Evolutionary conservation across 2,329 filamentous ascomycete species (phyloP), one percentile per base, ranked within the genome.

Genomic region (Rhynchosporium secalis): DNA sequence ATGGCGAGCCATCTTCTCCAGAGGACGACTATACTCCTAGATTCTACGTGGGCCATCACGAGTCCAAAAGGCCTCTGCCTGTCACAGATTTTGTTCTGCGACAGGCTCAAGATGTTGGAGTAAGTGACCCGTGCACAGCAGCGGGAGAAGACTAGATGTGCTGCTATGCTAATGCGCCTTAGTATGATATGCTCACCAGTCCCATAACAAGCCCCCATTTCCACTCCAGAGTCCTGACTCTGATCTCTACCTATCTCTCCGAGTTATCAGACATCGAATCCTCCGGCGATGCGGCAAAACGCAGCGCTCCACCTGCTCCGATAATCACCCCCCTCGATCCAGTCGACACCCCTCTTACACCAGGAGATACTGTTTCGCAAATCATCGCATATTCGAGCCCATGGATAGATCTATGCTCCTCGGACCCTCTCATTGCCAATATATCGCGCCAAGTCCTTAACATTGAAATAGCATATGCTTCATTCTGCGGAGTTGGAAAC

Each of bases 381-480:
- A 80, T 95, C 63, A 83, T 96, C 55, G 91, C 87, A 13, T 88
- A 89, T 62, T 86, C 86, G n/a, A 96, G 92, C 75, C 85, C 91
- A 5, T 98, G 94, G 94, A 94, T 96, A 68, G 93, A 98, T 73
- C 79, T 98, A 12, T 89, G 88, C 70, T 96, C 93, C 2, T 78
- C 86, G 1, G 89, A 97, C 74, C 90, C 92, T 6, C 76, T 94
- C 65, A 87, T 98, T 66, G 87, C 92, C 7, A 91, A 90, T 74
- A 83, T 98, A 62, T 97, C 94, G 41, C 86, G 91, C 49, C 94
- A 97, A 77, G 90, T 96, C 6, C 80, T 99, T 66, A 92, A 92
- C 73, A 82, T 96, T 45, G 95, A 99, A 75, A 84, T 98, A 54
- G 90, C 92, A 55, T 99, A 97, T 77, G 95, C 96, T 66, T 93